Evolutionary conservation across 176 grass and related monocot species (phyloP).

Genomic region (Melocanna baccifera): DNA sequence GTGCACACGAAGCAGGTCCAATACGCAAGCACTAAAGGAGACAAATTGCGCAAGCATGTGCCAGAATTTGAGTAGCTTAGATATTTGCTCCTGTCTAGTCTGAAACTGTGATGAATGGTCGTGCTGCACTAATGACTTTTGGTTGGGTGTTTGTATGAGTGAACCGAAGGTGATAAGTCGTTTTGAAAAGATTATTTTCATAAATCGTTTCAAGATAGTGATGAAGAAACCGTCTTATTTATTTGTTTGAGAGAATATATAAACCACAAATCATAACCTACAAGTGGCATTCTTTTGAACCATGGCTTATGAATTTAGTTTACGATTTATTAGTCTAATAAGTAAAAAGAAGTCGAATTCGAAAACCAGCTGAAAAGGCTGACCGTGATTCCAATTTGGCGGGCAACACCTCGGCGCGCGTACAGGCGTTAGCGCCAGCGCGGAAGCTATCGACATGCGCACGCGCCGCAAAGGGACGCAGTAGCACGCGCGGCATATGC

Average conservation of each 20-base stretch:
- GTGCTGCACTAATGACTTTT: neutral
- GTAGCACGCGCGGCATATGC: neutral
- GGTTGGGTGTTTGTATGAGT: rapidly evolving
- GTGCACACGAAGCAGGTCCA: conserved; percentile 11
- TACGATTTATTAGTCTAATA: too few species aligned
- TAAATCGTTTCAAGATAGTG: too few species aligned
- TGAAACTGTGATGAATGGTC: neutral
- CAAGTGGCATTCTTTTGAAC: too few species aligned
- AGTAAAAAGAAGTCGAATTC: too few species aligned
- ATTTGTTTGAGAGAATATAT: too few species aligned
- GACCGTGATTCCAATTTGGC: neutral
- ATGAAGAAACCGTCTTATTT: rapidly evolving
- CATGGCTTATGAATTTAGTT: too few species aligned
- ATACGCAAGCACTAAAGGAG: conserved; percentile 12
- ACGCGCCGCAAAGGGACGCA: neutral
- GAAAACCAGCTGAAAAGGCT: too few species aligned
- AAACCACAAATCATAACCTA: too few species aligned
- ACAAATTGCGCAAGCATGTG: neutral
- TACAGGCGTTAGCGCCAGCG: neutral
- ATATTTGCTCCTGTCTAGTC: neutral
- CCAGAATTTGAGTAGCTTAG: neutral
- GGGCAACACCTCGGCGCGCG: neutral
- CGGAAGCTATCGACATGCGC: neutral
- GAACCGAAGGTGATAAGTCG: too few species aligned
- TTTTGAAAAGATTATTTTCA: too few species aligned